These are phyloP conservation scores for Trichoderma asperellum DNA, from an alignment of 2,329 filamentous ascomycete species.

Conservation along the genomic window DNA sequence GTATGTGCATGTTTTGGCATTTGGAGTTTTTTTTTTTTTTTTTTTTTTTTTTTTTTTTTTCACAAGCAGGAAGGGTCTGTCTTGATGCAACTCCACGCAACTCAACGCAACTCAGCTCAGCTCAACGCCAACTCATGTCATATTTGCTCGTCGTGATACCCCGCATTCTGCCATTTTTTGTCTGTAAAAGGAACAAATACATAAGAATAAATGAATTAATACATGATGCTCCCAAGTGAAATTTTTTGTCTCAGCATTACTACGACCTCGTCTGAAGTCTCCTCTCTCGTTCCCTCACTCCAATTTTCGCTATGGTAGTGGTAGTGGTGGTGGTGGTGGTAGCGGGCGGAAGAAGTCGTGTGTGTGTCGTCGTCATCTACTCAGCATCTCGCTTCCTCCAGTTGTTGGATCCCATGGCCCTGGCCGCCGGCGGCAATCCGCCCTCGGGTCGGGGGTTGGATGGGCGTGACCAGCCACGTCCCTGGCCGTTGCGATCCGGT, in stretches of 20 bases:
- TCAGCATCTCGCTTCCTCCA: conserved; percentile 23
- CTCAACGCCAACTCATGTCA: not conserved
- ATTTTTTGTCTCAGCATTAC: conserved; percentile 11
- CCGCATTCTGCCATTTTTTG: not conserved
- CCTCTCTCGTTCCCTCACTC: not conserved
- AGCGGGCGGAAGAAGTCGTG: not conserved
- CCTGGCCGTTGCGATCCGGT: conserved; percentile 10
- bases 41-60: no score
- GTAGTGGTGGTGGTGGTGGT: not conserved
- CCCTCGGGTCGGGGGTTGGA: conserved; percentile 15
- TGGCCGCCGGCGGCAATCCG: not conserved
- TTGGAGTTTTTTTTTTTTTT: no score
- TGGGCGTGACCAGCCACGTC: conserved; percentile 9
- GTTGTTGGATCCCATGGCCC: conserved; percentile 28
- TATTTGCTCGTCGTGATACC: not conserved
- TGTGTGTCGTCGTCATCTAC: not conserved
- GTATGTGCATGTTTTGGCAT: not conserved
- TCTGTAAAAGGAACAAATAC: conserved; percentile 1
- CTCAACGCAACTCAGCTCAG: not conserved
- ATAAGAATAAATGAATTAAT: conserved; percentile 12
- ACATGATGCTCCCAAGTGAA: conserved; percentile 2
- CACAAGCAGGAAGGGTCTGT: not conserved
- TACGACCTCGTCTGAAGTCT: not conserved
- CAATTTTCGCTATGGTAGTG: not conserved
- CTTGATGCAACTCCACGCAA: not conserved